Percentiles rank a stretch among this genome's conserved stretches.
Evolutionary conservation across 306 rosid species (phyloP).

Genomic region (Pterocarpus macrocarpus): DNA sequence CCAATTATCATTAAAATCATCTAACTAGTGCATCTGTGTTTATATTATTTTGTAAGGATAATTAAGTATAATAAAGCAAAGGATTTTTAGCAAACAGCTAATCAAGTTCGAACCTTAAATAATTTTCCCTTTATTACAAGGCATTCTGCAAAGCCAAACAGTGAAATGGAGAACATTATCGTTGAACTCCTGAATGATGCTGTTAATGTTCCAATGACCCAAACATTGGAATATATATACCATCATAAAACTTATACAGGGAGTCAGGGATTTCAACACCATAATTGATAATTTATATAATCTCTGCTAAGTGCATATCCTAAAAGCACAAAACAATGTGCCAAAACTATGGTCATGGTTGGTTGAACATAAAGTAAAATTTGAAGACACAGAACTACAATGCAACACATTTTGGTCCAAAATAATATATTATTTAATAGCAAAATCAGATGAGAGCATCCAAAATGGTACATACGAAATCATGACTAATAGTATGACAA

Average conservation of each 20-base stretch:
- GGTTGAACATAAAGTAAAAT: background rate
- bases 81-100: constrained; percentile 1
- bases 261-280: background rate
- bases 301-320: background rate
- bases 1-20: constrained; percentile 4
- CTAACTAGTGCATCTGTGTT: constrained; percentile 7
- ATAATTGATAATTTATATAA: background rate
- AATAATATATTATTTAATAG: background rate
- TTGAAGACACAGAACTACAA: background rate
- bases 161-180: constrained; percentile 25
- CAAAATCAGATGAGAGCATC: background rate
- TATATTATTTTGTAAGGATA: background rate
- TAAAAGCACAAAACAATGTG: constrained; percentile 5
- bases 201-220: background rate
- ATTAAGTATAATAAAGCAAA: background rate
- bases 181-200: constrained; percentile 26
- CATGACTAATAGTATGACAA: background rate
- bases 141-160: constrained; percentile 5
- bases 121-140: background rate
- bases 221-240: constrained; percentile 16
- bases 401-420: constrained; percentile 21
- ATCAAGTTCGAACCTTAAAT: constrained; percentile 19
- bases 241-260: background rate
- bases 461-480: background rate
- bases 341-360: constrained; percentile 2